Percentiles rank a stretch among this genome's conserved stretches.
Evolutionary conservation across 805 yeast species (phyloP).

Genomic region (Myxozyma mucilagina): DNA sequence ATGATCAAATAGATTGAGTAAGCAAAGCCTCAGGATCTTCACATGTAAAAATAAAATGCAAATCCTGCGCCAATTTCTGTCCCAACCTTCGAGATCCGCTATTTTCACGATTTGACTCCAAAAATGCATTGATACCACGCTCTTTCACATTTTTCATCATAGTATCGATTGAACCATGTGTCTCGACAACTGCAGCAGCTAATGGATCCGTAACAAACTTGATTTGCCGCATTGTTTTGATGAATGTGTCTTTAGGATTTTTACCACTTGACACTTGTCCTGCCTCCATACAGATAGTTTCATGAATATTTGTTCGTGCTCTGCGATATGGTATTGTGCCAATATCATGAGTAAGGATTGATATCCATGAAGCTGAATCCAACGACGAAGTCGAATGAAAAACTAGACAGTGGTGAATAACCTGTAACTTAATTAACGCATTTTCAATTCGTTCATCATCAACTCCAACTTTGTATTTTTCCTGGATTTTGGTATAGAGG

Average conservation of each 20-base stretch:
- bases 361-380: conserved; percentile 31
- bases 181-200: conserved; percentile 15
- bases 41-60: conserved; percentile 15
- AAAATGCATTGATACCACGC: conserved; percentile 11
- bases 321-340: conserved; percentile 26
- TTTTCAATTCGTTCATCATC: conserved; percentile 21
- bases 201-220: conserved; percentile 21
- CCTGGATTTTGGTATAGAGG: not conserved
- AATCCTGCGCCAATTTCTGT: conserved; percentile 10
- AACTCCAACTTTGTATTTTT: not conserved
- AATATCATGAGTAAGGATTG: conserved; percentile 28
- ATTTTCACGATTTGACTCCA: not conserved
- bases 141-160: conserved; percentile 16
- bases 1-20: not conserved
- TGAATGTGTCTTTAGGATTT: conserved; percentile 13
- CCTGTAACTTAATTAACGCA: conserved; percentile 23
- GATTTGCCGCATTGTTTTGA: conserved; percentile 16
- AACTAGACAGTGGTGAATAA: conserved; percentile 16
- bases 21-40: conserved; percentile 25
- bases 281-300: conserved; percentile 25
- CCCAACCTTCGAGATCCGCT: conserved; percentile 14
- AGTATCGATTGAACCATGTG: conserved; percentile 8
- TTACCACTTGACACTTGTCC: conserved; percentile 28
- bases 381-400: conserved; percentile 15
- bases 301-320: conserved; percentile 17